Conservation (phyloP, 2,329 filamentous ascomycete genomes). For the Lanzia echinophila region DNA sequence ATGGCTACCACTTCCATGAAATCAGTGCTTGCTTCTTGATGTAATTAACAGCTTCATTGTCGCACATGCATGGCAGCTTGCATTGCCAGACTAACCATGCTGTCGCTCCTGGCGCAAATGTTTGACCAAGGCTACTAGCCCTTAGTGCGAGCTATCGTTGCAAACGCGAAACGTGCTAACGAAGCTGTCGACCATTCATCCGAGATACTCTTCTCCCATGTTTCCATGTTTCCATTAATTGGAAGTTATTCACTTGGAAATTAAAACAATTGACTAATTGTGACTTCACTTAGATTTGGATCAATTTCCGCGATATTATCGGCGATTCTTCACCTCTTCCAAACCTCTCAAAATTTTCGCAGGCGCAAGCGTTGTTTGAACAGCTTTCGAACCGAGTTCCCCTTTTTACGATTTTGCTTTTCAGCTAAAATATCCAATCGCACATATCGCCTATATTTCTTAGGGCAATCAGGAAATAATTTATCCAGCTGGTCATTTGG, state of each 20-base stretch:
- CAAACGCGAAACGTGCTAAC: slow-evolving; percentile 21
- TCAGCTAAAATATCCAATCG: slow-evolving; percentile 18
- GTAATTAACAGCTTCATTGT: slow-evolving; percentile 8
- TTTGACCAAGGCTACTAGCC: slow-evolving; percentile 16
- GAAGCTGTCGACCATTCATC: slow-evolving; percentile 5
- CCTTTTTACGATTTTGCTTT: slow-evolving; percentile 15
- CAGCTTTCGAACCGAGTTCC: slow-evolving; percentile 21
- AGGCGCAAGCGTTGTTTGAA: slow-evolving; percentile 28
- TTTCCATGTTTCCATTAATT: too few species aligned
- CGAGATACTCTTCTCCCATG: slow-evolving; percentile 2
- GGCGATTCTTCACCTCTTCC: slow-evolving; percentile 26
- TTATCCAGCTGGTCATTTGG: slow-evolving; percentile 20
- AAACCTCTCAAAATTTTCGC: slow-evolving; percentile 22
- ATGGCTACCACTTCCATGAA: slow-evolving; percentile 9
- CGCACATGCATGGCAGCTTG: slow-evolving; percentile 19
- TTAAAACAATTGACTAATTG: slow-evolving; percentile 22
- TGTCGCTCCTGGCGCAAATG: slow-evolving; percentile 26
- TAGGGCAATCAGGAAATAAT: slow-evolving; percentile 22
- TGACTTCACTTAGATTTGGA: slow-evolving; percentile 25
- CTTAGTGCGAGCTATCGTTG: slow-evolving; percentile 22
- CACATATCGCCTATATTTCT: slow-evolving; percentile 22
- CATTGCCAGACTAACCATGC: slow-evolving; percentile 13
- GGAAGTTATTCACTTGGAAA: background rate
- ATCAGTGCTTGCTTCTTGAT: slow-evolving; percentile 8
- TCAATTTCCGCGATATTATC: slow-evolving; percentile 25